Base-by-base conservation (phyloP, 2,329 filamentous ascomycete species). In the Aureobasidium pullulans region DNA sequence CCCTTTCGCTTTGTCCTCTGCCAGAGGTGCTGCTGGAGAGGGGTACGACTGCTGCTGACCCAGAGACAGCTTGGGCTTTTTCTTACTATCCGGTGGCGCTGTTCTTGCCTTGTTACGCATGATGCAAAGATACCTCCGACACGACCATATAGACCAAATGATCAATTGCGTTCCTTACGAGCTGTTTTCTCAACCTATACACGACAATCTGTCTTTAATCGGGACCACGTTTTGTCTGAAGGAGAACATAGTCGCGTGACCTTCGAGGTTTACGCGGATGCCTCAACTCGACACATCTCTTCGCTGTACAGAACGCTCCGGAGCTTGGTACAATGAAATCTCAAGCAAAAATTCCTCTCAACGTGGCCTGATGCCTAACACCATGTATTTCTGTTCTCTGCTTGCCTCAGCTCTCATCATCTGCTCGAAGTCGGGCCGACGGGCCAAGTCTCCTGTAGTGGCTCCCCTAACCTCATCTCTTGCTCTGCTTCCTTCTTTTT, bases 101-200 rank as follows among this genome's bases (percentile, higher is more conserved):
- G 13, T 37, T 37, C 16, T 13, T 56, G 52, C 43, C 23, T 57
- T 57, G 42, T 32, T 23, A 23, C 23, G 23, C 43, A 57, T 40
- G 43, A 57, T 57, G 31, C 54, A 57, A 57, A 48, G 43, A 57
- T 57, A 48, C 54, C 54, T 57, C 43, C 54, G 43, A 57, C 43
- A 48, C 32, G 23, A 48, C 32, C 43, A 48, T 57, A 57, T 57
- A 57, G 54, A 57, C 43, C 6, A 31, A 31, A 29, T 57, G 43
- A 31, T 48, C 32, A 7, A 34, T 37, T 28, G 5, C 29, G 13
- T 43, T 47, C 34, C 42, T 36, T 43, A n/a, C 11, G 19, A 16
- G 6, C 31, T 4, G 11, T 32, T 28, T 32, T n/a, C 11, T n/a
- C 16, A 13, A 4, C 8, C 42, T 9, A 4, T 15, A 15, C 39